A percentile compares a stretch with the other conserved stretches of the same genome.
These are phyloP conservation scores for Angomonas ambiguus DNA, from an alignment of 208 protist species.

Conservation along the genomic window DNA sequence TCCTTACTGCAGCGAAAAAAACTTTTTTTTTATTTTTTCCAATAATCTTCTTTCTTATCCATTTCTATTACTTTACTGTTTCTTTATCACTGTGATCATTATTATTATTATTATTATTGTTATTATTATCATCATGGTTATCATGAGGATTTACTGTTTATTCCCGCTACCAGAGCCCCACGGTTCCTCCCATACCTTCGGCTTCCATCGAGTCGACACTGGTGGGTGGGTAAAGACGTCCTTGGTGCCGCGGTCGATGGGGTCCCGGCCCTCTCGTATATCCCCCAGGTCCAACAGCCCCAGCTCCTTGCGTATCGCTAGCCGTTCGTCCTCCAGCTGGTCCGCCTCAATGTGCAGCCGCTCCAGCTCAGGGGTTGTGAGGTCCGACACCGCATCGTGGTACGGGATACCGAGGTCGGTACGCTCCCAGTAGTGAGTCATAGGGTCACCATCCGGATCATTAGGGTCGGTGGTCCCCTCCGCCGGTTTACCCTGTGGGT, in stretches of 20 bases:
- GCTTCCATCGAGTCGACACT: constrained; percentile 80
- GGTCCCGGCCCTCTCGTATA: constrained; percentile 73
- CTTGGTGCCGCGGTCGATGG: constrained; percentile 45
- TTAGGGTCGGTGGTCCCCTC: constrained; percentile 79
- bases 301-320: constrained; percentile 77
- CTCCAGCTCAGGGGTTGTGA: constrained; percentile 83
- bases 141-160: constrained; percentile 19
- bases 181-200: constrained; percentile 87
- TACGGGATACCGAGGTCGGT: constrained; percentile 85
- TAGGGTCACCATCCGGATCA: constrained; percentile 62
- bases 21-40: too few relatives aligned
- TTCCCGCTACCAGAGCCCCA: constrained; percentile 78
- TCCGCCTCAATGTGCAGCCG: constrained; percentile 74
- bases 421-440: constrained; percentile 86
- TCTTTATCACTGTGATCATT: background rate
- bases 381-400: constrained; percentile 81
- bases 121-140: background rate
- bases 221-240: constrained; percentile 72
- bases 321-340: constrained; percentile 80
- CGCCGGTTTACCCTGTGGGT: constrained; percentile 68
- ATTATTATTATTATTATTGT: background rate
- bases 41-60: background rate
- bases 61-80: constrained; percentile 1
- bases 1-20: too few relatives aligned
- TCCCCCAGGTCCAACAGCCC: constrained; percentile 83